Percentiles rank a stretch among this genome's conserved stretches.
phyloP scores from a whole-genome alignment of 2,329 filamentous ascomycete genomes.

The Colletotrichum sp. region DNA sequence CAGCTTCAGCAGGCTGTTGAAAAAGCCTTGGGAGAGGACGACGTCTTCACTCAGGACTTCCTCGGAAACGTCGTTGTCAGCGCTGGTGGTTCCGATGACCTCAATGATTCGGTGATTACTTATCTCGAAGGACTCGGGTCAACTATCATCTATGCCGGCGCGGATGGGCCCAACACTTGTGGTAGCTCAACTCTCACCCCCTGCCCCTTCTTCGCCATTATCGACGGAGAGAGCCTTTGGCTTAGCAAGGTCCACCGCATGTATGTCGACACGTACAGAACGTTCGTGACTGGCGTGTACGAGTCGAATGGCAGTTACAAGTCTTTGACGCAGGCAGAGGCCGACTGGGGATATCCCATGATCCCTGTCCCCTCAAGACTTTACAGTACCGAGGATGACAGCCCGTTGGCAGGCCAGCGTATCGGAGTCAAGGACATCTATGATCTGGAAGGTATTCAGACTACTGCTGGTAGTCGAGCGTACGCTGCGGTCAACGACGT shows the following conservation, averaged over 20 bases:
- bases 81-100: background rate
- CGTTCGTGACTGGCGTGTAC: background rate
- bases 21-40: background rate
- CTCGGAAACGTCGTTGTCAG: background rate
- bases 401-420: conserved; percentile 41
- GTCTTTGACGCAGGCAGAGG: background rate
- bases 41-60: background rate
- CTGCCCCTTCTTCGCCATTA: background rate
- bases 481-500: conserved; percentile 59
- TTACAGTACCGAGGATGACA: conserved; percentile 34
- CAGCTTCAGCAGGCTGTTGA: background rate
- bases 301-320: conserved; percentile 3
- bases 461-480: conserved; percentile 61
- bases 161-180: background rate
- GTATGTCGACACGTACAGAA: conserved; percentile 1
- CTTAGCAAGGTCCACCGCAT: background rate
- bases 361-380: conserved; percentile 44
- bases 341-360: background rate
- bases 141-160: background rate
- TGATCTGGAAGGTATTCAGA: conserved; percentile 54
- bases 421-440: conserved; percentile 39
- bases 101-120: background rate
- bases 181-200: background rate
- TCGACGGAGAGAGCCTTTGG: background rate
- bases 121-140: background rate